phyloP scores from a whole-genome alignment of 352 stramenopile species.

The Phytophthora europaea region DNA sequence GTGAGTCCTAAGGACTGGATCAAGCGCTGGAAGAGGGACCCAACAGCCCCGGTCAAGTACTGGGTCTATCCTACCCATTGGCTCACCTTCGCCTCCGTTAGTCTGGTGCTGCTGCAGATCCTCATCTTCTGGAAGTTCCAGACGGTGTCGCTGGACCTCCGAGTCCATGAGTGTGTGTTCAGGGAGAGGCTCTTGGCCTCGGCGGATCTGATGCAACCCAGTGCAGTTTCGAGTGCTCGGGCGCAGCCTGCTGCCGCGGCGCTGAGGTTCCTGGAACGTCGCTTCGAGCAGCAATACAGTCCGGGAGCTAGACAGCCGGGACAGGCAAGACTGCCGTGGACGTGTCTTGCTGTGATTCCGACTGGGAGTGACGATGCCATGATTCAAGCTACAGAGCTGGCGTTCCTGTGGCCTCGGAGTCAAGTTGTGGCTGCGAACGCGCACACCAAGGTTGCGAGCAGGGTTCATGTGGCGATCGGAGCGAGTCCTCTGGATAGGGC shows the following conservation, averaged over 20 bases:
- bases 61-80: slow-evolving; percentile 77
- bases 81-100: slow-evolving; percentile 66
- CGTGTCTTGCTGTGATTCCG: slow-evolving; percentile 67
- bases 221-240: slow-evolving; percentile 18
- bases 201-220: slow-evolving; percentile 33
- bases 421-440: slow-evolving; percentile 47
- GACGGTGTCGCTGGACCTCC: slow-evolving; percentile 54
- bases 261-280: slow-evolving; percentile 62
- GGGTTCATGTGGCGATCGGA: slow-evolving; percentile 56
- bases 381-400: slow-evolving; percentile 50
- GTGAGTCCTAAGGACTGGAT: slow-evolving; percentile 30
- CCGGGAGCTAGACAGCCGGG: slow-evolving; percentile 35
- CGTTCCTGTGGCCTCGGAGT: slow-evolving; percentile 66
- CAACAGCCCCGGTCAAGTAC: slow-evolving; percentile 53
- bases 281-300: slow-evolving; percentile 70
- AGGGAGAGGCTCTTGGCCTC: slow-evolving; percentile 59
- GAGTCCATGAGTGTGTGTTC: slow-evolving; percentile 78
- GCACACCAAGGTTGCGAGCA: slow-evolving; percentile 47
- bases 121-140: slow-evolving; percentile 64
- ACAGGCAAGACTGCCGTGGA: slow-evolving; percentile 60
- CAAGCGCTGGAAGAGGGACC: slow-evolving; percentile 31
- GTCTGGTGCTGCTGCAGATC: slow-evolving; percentile 57
- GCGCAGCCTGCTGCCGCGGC: slow-evolving; percentile 34
- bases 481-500: slow-evolving; percentile 26
- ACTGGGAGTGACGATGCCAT: slow-evolving; percentile 39